Evolutionary conservation across 495 filamentous ascomycete species (phyloP).

Genomic region (Neurospora tetrasperma): DNA sequence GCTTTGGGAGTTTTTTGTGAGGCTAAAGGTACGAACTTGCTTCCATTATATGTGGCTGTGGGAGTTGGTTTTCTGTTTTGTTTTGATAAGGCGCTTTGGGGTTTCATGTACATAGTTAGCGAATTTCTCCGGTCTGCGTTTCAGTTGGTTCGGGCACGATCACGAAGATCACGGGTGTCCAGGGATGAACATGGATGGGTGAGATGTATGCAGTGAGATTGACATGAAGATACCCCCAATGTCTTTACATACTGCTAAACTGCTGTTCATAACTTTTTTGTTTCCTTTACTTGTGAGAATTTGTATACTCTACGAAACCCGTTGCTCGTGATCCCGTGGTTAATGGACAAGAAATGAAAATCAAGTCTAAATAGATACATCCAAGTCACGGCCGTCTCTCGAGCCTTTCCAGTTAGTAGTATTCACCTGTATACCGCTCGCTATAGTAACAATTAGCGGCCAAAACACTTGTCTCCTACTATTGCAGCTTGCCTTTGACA

Average conservation of each 20-base stretch:
- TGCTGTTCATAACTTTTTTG: background rate
- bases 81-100: background rate
- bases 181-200: background rate
- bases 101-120: background rate
- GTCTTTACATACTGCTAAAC: background rate
- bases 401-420: background rate
- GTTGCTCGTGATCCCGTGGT: too few relatives aligned
- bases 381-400: background rate
- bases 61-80: background rate
- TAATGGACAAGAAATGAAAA: too few relatives aligned
- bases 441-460: background rate
- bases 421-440: background rate
- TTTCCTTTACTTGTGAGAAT: background rate
- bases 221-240: background rate
- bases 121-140: background rate
- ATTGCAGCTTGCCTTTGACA: too few relatives aligned
- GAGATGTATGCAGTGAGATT: background rate
- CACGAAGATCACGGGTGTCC: background rate
- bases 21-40: too few relatives aligned
- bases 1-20: background rate
- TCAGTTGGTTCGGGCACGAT: background rate
- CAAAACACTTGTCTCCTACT: too few relatives aligned
- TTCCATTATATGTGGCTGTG: too few relatives aligned
- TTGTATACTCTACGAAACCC: background rate
- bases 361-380: background rate